phyloP scores from a whole-genome alignment of 2,329 filamentous ascomycete genomes.

The Diplodia sapinea region DNA sequence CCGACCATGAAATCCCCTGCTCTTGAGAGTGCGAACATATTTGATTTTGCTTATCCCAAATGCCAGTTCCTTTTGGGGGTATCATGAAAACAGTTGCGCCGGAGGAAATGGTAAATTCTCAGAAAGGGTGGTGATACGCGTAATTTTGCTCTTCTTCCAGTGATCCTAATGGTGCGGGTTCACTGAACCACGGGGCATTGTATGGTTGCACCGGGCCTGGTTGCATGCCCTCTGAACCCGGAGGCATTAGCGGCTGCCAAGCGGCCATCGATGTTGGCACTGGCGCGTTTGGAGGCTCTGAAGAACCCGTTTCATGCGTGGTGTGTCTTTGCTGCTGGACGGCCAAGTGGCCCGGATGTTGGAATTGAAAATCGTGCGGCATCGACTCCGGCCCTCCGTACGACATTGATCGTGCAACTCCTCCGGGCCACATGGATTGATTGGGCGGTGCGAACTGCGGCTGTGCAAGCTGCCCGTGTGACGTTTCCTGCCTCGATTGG shows the following conservation, averaged over 20 bases:
- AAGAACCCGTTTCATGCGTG: slow-evolving; percentile 6
- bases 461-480: slow-evolving; percentile 41
- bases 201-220: slow-evolving; percentile 26
- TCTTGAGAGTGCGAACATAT: background rate
- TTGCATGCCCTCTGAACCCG: slow-evolving; percentile 11
- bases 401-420: slow-evolving; percentile 46
- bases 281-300: background rate
- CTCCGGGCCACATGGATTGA: slow-evolving; percentile 40
- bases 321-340: slow-evolving; percentile 14
- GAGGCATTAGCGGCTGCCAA: slow-evolving; percentile 20
- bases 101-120: slow-evolving; percentile 13
- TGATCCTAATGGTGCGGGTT: slow-evolving; percentile 9
- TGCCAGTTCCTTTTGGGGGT: slow-evolving; percentile 29
- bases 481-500: slow-evolving; percentile 46
- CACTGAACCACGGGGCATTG: slow-evolving; percentile 22
- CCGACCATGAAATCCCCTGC: background rate
- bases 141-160: slow-evolving; percentile 29
- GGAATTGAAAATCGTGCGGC: slow-evolving; percentile 40
- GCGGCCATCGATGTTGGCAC: slow-evolving; percentile 9
- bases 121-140: slow-evolving; percentile 28
- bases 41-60: slow-evolving; percentile 6
- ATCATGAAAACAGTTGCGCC: slow-evolving; percentile 31
- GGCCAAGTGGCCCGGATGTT: slow-evolving; percentile 11
- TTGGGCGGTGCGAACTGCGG: slow-evolving; percentile 45
- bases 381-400: slow-evolving; percentile 49